phyloP scores from a whole-genome alignment of 1,284 basidiomycete genomes.

The Microbotryum intermedium region DNA sequence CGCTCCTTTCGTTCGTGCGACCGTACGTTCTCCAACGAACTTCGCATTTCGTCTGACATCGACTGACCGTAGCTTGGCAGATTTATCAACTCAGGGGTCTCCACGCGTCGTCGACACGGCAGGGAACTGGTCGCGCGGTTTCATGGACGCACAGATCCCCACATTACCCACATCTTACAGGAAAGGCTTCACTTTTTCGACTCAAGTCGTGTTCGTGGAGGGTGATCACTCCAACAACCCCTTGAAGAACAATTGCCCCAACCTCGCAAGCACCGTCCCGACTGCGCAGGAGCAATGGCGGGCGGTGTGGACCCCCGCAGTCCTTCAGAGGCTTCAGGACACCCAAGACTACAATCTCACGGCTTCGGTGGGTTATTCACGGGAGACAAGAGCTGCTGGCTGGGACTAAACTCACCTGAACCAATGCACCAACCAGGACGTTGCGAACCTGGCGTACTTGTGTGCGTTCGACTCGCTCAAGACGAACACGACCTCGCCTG shows the following conservation, averaged over 20 bases:
- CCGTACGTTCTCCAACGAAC: too few relatives aligned
- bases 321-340: too few relatives aligned
- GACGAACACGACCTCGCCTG: too few relatives aligned
- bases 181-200: background rate
- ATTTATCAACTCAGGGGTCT: conserved; percentile 46
- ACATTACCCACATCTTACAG: conserved; percentile 32
- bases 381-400: conserved; percentile 44
- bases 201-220: background rate
- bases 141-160: conserved; percentile 28
- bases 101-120: conserved; percentile 51
- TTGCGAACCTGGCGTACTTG: conserved; percentile 56
- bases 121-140: conserved; percentile 31
- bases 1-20: conserved; percentile 54
- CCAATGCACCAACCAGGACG: conserved; percentile 56
- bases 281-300: too few relatives aligned
- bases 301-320: too few relatives aligned
- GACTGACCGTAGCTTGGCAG: too few relatives aligned
- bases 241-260: too few relatives aligned
- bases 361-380: too few relatives aligned
- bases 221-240: background rate
- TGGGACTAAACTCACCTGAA: conserved; percentile 67
- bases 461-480: conserved; percentile 55
- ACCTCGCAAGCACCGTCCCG: too few relatives aligned
- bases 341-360: too few relatives aligned
- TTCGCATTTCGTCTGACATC: too few relatives aligned